Base-by-base conservation (phyloP, 306 rosid species). In the Cicer cuneatum region DNA sequence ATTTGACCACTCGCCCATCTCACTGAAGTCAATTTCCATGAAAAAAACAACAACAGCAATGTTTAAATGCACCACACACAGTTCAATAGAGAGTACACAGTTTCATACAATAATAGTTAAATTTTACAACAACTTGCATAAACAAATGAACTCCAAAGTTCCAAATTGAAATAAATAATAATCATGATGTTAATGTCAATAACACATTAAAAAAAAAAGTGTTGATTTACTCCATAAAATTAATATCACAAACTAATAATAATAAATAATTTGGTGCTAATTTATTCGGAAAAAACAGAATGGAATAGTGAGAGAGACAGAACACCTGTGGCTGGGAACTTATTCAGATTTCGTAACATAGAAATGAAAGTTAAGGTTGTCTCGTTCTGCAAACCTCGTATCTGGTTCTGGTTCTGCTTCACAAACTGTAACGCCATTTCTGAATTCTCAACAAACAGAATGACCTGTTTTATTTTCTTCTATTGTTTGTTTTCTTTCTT, bases 391-490 rank as follows among this genome's bases (percentile, higher is more conserved):
- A 86, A 72, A 66, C 74, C 67, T 85, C 81, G 71, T 46, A 58
- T 3, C 4, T 88, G 86, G 54, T 78, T 3, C 4, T 88, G 86
- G 54, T 78, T 63, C 81, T 85, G 79, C 80, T 85, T 90, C 47
- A 88, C 83, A 52, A 82, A 81, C 48, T 82, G 93, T 8, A 73
- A 64, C 45, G 89, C 90, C 89, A 85, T 86, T 70, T 65, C 48
- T 13, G 29, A 57, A 2, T 29, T 59, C 43, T 59, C 71, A 65
- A 65, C 52, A 2, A 16, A 41, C 16, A 1, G 8, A 40, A 14
- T 6, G 0, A 40, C 6, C 38, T 43, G 33, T 39, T 39, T 39
- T 14, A 29, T 29, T 29, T 29, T 29, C 35, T 29, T 29, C 35
- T 9, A 3, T 56, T 13, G 4, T 56, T 10, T 21, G 6, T 18